Percentiles rank a stretch among this genome's conserved stretches.
Evolutionary conservation across 2,329 filamentous ascomycete genomes (phyloP).

Genomic region (Aureobasidium sp.): DNA sequence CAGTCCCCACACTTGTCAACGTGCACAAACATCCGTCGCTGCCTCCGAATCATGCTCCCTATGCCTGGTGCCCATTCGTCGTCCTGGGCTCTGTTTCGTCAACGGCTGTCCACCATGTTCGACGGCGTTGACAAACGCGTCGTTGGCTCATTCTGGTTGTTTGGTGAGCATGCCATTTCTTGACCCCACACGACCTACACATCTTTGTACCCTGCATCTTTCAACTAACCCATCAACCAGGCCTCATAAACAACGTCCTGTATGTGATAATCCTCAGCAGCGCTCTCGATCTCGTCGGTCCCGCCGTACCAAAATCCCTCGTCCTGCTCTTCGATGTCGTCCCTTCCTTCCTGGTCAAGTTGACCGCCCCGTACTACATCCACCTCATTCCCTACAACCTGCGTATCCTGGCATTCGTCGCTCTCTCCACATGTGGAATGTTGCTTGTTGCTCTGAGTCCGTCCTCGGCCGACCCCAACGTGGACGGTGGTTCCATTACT

Average conservation of each 20-base stretch:
- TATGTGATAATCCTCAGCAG: slow-evolving; percentile 95
- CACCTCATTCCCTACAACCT: slow-evolving; percentile 71
- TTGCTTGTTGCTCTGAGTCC: slow-evolving; percentile 77
- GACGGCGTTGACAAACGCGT: slow-evolving; percentile 62
- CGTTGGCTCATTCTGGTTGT: slow-evolving; percentile 80
- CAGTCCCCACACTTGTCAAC: not conserved
- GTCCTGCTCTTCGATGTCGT: slow-evolving; percentile 90
- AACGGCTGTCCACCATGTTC: slow-evolving; percentile 55
- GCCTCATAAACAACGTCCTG: slow-evolving; percentile 92
- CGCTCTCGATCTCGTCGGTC: slow-evolving; percentile 88
- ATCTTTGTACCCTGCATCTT: not conserved
- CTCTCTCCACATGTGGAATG: slow-evolving; percentile 76
- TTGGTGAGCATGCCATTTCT: slow-evolving; percentile 52
- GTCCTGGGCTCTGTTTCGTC: slow-evolving; percentile 65
- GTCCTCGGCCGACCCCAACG: slow-evolving; percentile 28
- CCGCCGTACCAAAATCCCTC: slow-evolving; percentile 74
- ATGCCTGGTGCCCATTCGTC: slow-evolving; percentile 51
- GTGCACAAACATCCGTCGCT: not conserved
- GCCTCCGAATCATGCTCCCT: slow-evolving; percentile 32
- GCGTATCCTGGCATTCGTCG: slow-evolving; percentile 66
- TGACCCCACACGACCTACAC: not conserved
- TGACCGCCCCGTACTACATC: slow-evolving; percentile 88
- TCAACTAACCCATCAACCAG: slow-evolving; percentile 34
- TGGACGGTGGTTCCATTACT: slow-evolving; percentile 40
- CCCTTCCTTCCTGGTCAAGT: slow-evolving; percentile 79